Evolutionary conservation across 2,329 filamentous ascomycete species (phyloP).

Genomic region (Triangularia setosa): DNA sequence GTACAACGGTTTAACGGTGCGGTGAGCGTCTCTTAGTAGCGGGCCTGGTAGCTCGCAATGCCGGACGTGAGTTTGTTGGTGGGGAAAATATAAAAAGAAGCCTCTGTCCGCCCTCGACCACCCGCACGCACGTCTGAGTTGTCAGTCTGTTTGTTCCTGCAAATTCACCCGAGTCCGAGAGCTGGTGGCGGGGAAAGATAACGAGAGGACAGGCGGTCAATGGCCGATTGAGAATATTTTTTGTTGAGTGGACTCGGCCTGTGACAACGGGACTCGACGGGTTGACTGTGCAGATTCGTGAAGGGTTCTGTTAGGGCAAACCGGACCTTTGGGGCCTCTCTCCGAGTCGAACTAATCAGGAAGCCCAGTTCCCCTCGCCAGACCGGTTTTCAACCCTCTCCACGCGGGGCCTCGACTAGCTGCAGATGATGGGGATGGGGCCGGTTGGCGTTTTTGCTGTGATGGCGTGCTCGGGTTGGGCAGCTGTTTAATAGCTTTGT

Average conservation of each 20-base stretch:
- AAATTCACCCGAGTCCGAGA: background rate
- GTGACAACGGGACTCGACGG: background rate
- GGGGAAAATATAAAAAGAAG: background rate
- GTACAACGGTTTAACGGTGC: background rate
- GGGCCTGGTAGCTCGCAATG: background rate
- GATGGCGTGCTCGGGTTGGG: conserved; percentile 1
- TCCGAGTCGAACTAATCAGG: background rate
- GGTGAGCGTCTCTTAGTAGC: background rate
- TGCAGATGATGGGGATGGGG: conserved; percentile 1
- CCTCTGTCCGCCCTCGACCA: background rate
- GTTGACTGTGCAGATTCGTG: background rate
- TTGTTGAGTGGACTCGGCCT: background rate
- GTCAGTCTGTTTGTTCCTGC: background rate
- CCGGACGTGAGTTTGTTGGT: background rate
- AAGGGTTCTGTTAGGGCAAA: background rate
- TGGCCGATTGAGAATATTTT: background rate
- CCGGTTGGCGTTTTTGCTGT: background rate
- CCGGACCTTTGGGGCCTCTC: background rate
- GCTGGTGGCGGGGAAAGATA: background rate
- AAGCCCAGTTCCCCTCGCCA: background rate
- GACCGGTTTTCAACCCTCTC: conserved; percentile 1
- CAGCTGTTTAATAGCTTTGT: background rate
- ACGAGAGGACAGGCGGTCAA: background rate
- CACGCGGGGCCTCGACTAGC: conserved; percentile 3
- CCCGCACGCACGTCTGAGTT: background rate